Conservation (phyloP, 176 grass and related monocot species). For the Echinochloa phyllopogon region DNA sequence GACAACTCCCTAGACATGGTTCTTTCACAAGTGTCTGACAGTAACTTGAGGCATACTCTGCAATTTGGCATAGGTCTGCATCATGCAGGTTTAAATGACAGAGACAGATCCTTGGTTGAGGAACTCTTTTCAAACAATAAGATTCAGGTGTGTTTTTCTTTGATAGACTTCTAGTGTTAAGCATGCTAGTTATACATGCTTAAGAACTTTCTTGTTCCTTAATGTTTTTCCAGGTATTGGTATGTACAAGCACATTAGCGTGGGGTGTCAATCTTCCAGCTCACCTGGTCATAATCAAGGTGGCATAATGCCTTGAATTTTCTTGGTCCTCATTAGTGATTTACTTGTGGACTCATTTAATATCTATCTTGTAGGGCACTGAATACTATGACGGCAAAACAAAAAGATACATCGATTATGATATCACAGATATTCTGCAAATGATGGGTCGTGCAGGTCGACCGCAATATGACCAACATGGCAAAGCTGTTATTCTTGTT, state of each 20-base stretch:
- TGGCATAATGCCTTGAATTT: conserved; percentile 47
- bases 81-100: conserved; percentile 97
- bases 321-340: conserved; percentile 18
- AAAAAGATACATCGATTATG: conserved; percentile 97
- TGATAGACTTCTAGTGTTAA: conserved; percentile 15
- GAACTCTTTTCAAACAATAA: conserved; percentile 99
- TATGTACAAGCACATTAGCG: conserved; percentile 97
- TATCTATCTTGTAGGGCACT: conserved; percentile 69
- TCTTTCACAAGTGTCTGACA: conserved; percentile 94
- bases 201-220: conserved; percentile 37
- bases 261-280: conserved; percentile 99
- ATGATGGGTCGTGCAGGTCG: conserved; percentile 99
- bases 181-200: conserved; percentile 27
- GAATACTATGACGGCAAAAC: conserved; percentile 97
- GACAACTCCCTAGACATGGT: conserved; percentile 88
- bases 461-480: conserved; percentile 97
- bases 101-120: conserved; percentile 91
- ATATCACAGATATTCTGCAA: conserved; percentile 98
- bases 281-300: conserved; percentile 97
- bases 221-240: conserved; percentile 67
- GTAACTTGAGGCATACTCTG: conserved; percentile 91
- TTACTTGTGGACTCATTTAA: conserved; percentile 30
- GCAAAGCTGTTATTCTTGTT: conserved; percentile 99
- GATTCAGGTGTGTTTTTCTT: conserved; percentile 73
- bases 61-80: conserved; percentile 98